Base-by-base conservation (phyloP, 176 grass and related monocot species). In the Lolium rigidum region DNA sequence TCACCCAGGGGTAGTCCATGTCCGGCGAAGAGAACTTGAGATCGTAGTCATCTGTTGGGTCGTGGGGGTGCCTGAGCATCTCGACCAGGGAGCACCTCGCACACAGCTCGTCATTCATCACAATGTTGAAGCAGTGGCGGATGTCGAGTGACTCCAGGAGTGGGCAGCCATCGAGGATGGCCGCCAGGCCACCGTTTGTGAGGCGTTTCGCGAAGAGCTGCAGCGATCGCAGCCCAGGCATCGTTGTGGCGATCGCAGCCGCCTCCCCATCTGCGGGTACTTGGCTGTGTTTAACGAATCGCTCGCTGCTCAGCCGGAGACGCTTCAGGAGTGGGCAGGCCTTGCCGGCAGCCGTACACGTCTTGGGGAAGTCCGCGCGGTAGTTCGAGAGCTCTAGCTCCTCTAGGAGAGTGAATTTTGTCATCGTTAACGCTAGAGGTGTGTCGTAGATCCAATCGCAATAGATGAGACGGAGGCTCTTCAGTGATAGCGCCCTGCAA, bases 381-480 rank as follows among this genome's bases (percentile, higher is more conserved):
- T 6, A 68, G 47, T 44, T 62, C 9, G 86, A 88, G 28, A 87
- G 71, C 22, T 87, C 86, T 0, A 87, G 79, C 70, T 82, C 71
- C 79, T 87, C 79, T 1, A 87, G 86, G 22, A 77, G 51, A 55
- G 60, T 20, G 21, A 82, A 76, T 35, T 59, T 82, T 0, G 15
- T 21, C 48, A 81, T 52, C 0, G 39, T 43, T 9, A 4, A 3
- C 5, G 21, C 16, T 8, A 85, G 51, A 21, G 7, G 14, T 2
- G 1, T 4, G 1, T 17, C 37, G 1, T 16, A 78, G 9, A 59
- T 10, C 6, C 4, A 2, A 16, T 24, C 9, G 15, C 79, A 87
- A 1, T 6, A 28, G 47, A 76, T 52, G 7, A 81, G 86, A 0
- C 70, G 31, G 3, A 82, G 59, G 49, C 79, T 82, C 59, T 57